Evolutionary conservation across 2,329 filamentous ascomycete genomes (phyloP), one percentile per base, ranked within the genome.

Genomic region (Fusarium lyarnte): DNA sequence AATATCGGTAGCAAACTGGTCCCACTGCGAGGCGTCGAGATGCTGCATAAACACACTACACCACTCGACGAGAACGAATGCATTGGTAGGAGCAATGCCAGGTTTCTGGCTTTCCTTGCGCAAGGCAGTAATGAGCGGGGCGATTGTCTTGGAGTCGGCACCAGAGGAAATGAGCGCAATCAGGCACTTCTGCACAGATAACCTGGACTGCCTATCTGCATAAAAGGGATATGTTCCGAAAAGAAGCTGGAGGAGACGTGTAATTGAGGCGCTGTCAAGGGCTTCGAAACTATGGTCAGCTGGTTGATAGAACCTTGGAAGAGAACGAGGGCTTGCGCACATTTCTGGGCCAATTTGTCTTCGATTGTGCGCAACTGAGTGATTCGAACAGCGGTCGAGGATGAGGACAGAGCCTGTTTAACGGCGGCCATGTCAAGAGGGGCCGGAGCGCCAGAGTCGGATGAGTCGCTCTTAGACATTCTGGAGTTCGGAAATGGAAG

Each of bases 51-150:
- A 83, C 64, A 95, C 81, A 65, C 92, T 93, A 81, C 91, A 94
- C 95, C 95, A 99, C 81, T 97, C 94, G 19, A 96, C 87, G 74
- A 99, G 85, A 53, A 97, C 94, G 79, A 98, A 97, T 9, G 94
- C 93, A 81, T 91, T 97, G 46, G 88, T 89, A 21, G 92, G 85
- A 36, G 95, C 94, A 76, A 98, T 91, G 70, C 90, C 91, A 23
- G 88, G 84, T 81, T 97, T 98, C 70, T 89, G 87, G 19, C 91
- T 89, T 82, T 99, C 95, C 36, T 86, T 84, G 69, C 91, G 89
- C 66, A 98, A 81, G 54, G 88, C 88, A 46, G 87, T 85, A 47
- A 94, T 87, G 64, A 98, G 88, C 3, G 87, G 85, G 42, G 89
- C 84, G 53, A 96, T 83, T 31, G 88, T 82, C 42, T 90, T 87